Evolutionary conservation across 192 early-diverging fungal genomes (phyloP), one percentile per base, ranked within the genome.

Genomic region (Backusella mclennaniae): DNA sequence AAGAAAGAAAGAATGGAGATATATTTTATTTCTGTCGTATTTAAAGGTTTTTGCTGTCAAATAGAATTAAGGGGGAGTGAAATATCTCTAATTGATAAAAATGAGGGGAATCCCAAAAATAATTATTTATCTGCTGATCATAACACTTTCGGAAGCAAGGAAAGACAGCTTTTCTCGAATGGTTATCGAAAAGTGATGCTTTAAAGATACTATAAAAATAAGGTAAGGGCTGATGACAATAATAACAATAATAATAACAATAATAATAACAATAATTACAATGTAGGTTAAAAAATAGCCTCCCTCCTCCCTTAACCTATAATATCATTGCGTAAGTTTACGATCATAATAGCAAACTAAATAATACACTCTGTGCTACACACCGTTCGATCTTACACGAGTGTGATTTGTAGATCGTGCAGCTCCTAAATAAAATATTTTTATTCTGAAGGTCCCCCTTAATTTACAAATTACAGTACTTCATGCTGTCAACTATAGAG

Each of bases 391-490:
- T 63, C 26, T 29, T 63, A 26, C 56, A 63, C 56, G 56, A 63
- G 56, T 63, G 56, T 26, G 56, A 63, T 63, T 63, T 63, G 56
- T 63, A 63, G 56, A 63, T 63, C 56, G 56, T 63, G 56, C 56
- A 59, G 56, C 56, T 63, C 56, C 56, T 63, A 63, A 63, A 63
- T 63, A 63, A 63, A 63, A 63, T 63, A 63, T 63, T 63, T 63
- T 63, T 63, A 63, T 29, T 63, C 26, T 63, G 21, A 63, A 63
- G 56, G 5, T 26, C 23, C 56, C 56, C 56, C 56, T 63, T 63
- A 63, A 63, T 63, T 63, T 63, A 63, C 56, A 63, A 63, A 29
- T 63, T 63, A 63, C 56, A 63, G 56, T 29, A 63, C 56, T 63
- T 49, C 26, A 63, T 63, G 56, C 56, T 63, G 56, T 63, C 56